Evolutionary conservation across 495 filamentous ascomycete species (phyloP).

Genomic region (Tuber microsphaerosporum): DNA sequence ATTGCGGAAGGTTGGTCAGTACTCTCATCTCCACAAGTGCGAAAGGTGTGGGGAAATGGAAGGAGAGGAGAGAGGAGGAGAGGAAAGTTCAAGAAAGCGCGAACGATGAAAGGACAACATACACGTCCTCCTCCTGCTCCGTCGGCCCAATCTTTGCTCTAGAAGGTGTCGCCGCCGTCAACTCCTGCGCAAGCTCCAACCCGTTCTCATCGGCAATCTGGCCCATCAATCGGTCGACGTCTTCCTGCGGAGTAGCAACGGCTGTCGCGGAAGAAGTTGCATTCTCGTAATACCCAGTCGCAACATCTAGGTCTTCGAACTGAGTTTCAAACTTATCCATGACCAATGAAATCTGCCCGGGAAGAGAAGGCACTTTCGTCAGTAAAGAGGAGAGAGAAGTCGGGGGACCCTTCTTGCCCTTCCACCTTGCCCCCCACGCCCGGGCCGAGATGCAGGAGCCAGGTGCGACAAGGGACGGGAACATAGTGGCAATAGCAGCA

Average conservation of each 20-base stretch:
- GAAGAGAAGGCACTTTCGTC: background rate
- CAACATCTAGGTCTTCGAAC: slow-evolving; percentile 78
- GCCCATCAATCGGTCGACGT: slow-evolving; percentile 69
- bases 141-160: slow-evolving; percentile 52
- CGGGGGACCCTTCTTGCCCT: background rate
- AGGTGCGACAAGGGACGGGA: background rate
- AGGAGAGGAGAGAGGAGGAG: background rate
- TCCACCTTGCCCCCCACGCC: background rate
- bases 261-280: slow-evolving; percentile 68
- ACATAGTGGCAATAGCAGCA: background rate
- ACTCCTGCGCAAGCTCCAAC: slow-evolving; percentile 63
- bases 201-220: slow-evolving; percentile 79
- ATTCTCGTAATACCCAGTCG: slow-evolving; percentile 75
- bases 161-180: slow-evolving; percentile 56
- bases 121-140: slow-evolving; percentile 57
- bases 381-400: slow-evolving; percentile 5
- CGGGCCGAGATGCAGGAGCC: background rate
- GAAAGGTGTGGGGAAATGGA: slow-evolving; percentile 2
- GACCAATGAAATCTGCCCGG: slow-evolving; percentile 49
- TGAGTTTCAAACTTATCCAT: slow-evolving; percentile 78
- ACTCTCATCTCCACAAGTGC: background rate
- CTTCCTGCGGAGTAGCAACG: slow-evolving; percentile 70
- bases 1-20: slow-evolving; percentile 8
- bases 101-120: slow-evolving; percentile 7
- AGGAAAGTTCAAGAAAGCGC: background rate